Conservation (phyloP, 169 alveolate genomes). For the Cryptosporidium ryanae region DNA sequence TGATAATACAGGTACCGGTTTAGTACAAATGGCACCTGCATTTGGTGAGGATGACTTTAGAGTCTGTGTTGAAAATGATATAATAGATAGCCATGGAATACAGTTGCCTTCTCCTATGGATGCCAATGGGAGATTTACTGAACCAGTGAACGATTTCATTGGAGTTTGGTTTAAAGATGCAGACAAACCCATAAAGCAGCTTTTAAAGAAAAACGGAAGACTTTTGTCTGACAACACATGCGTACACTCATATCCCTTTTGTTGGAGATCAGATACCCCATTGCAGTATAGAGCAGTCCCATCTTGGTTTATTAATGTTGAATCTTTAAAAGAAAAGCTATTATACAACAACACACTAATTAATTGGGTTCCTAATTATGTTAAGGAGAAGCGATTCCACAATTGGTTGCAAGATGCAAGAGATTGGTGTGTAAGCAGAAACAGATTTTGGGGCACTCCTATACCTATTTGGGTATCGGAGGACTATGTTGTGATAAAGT, state of each 20-base stretch:
- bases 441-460: conserved; percentile 99
- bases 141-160: conserved; percentile 84
- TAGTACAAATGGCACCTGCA: conserved; percentile 97
- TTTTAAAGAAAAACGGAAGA: conserved; percentile 86
- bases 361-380: conserved; percentile 96
- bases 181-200: conserved; percentile 91
- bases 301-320: conserved; percentile 98
- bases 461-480: conserved; percentile 97
- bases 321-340: conserved; percentile 91
- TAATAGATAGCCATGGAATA: conserved; percentile 81
- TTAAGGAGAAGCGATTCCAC: conserved; percentile 97
- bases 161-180: conserved; percentile 96
- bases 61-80: conserved; percentile 81
- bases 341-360: conserved; percentile 90
- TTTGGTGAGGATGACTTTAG: conserved; percentile 97
- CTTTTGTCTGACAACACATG: conserved; percentile 85
- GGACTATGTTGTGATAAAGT: conserved; percentile 92
- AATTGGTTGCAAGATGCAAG: conserved; percentile 99
- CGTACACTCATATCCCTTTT: conserved; percentile 97
- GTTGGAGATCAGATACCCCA: conserved; percentile 99
- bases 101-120: conserved; percentile 93
- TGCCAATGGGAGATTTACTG: conserved; percentile 90
- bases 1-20: conserved; percentile 96
- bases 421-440: conserved; percentile 99
- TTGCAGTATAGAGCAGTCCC: conserved; percentile 97